These are phyloP conservation scores for Pyrus hybrid DNA, from an alignment of 331 rosid genomes.

Conservation along the genomic window DNA sequence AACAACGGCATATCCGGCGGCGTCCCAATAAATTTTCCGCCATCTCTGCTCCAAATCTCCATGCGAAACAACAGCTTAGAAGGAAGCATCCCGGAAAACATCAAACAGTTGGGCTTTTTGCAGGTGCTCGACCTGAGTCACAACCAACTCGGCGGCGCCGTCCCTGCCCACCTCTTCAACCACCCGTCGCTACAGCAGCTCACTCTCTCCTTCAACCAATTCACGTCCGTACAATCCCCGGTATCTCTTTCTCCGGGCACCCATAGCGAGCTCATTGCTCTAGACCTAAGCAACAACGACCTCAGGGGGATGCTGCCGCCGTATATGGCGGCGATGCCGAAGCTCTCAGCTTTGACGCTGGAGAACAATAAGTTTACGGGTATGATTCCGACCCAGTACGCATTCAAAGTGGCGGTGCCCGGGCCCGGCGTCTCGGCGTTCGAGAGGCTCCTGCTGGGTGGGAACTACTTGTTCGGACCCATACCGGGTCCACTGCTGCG, in stretches of 20 bases:
- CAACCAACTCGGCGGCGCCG: conserved; percentile 41
- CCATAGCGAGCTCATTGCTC: conserved; percentile 43
- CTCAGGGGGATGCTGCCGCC: conserved; percentile 45
- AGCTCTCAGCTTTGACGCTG: conserved; percentile 61
- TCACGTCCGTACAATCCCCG: conserved; percentile 35
- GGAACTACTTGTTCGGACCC: conserved; percentile 61
- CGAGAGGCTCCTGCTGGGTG: conserved; percentile 52
- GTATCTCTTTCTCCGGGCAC: neutral
- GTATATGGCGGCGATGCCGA: conserved; percentile 54
- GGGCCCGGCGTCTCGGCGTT: conserved; percentile 38
- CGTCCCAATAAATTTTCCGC: conserved; percentile 36
- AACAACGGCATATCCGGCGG: conserved; percentile 37
- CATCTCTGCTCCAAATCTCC: conserved; percentile 48
- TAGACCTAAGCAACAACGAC: conserved; percentile 64
- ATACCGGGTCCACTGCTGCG: conserved; percentile 40
- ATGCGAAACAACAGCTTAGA: conserved; percentile 56
- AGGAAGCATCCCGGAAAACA: conserved; percentile 19
- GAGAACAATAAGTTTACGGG: conserved; percentile 68
- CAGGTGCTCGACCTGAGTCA: conserved; percentile 64
- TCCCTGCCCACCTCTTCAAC: conserved; percentile 43
- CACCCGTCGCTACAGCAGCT: conserved; percentile 64
- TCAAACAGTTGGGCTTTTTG: conserved; percentile 20
- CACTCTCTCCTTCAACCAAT: conserved; percentile 50
- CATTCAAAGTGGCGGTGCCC: conserved; percentile 46
- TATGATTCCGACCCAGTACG: conserved; percentile 64